Evolutionary conservation across 345 rosid genomes (phyloP), one percentile per base, ranked within the genome.

Genomic region (Gynandropsis gynandra): DNA sequence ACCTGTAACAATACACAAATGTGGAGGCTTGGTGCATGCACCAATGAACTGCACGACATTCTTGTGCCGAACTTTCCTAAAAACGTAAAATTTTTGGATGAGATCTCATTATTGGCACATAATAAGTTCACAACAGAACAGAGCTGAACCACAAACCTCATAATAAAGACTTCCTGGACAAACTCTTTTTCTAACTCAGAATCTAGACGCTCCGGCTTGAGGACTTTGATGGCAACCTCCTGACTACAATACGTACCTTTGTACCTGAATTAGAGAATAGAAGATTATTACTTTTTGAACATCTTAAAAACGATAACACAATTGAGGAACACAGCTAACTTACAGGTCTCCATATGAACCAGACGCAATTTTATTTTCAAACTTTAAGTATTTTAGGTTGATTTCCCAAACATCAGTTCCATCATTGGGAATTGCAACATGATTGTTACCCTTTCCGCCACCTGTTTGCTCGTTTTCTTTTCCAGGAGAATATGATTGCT

Each of bases 391-490:
- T 61, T 65, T 58, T 15, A 80, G 77, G 71, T 92, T 82, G 58
- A 92, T 76, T 78, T 92, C 98, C 98, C 98, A 92, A 19, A 80
- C 98, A 72, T 92, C 96, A 49, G 82, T 82, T 69, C 96, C 95
- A 55, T 87, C 98, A 61, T 55, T 69, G 43, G 96, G 98, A 77
- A 92, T 92, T 51, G 80, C 35, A 69, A 92, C 82, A 71, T 74
- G 77, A 67, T 73, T 60, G 39, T 64, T 62, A 33, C 65, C 72
- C 38, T 54, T 47, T 49, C 73, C 68, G 63, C 44, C 58, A 18
- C 32, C 56, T 7, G 48, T 41, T 62, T 66, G 59, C 60, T 70
- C 74, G 35, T 29, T 55, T 61, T 79, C 87, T 63, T 61, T 65
- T 16, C 61, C 50, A 34, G 87, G 78, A 43, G 90, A 80, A 50